phyloP scores from a whole-genome alignment of 805 yeast species.

The Hanseniaspora guilliermondii region DNA sequence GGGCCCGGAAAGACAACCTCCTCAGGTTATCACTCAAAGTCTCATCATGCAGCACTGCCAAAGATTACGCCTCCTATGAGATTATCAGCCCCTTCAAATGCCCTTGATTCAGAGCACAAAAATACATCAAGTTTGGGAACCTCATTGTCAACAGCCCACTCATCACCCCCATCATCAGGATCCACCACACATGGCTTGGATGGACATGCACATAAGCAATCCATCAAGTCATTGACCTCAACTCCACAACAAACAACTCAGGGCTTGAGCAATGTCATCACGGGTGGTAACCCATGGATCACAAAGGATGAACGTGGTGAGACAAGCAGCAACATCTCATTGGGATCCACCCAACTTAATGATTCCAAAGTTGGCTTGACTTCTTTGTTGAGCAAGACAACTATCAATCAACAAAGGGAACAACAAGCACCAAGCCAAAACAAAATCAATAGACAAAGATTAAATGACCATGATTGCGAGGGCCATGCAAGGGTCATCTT shows the following conservation, averaged over 20 bases:
- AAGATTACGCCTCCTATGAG: constrained; percentile 16
- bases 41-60: constrained; percentile 45
- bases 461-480: constrained; percentile 3
- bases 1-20: neutral
- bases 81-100: constrained; percentile 30
- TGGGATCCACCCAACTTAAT: constrained; percentile 16
- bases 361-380: neutral
- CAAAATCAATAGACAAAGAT: neutral
- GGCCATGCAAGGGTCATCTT: constrained; percentile 8
- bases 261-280: neutral
- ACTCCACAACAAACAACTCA: constrained; percentile 1
- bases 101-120: constrained; percentile 26
- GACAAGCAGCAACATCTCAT: constrained; percentile 8
- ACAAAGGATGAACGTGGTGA: neutral
- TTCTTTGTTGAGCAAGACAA: constrained; percentile 11
- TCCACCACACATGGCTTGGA: neutral
- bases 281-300: constrained; percentile 11
- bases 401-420: neutral
- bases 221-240: neutral
- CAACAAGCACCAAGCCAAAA: neutral
- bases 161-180: neutral
- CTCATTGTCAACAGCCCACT: neutral
- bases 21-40: constrained; percentile 12
- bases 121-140: constrained; percentile 19
- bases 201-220: neutral